phyloP scores from a whole-genome alignment of 805 yeast species.

The Pichia manshurica region DNA sequence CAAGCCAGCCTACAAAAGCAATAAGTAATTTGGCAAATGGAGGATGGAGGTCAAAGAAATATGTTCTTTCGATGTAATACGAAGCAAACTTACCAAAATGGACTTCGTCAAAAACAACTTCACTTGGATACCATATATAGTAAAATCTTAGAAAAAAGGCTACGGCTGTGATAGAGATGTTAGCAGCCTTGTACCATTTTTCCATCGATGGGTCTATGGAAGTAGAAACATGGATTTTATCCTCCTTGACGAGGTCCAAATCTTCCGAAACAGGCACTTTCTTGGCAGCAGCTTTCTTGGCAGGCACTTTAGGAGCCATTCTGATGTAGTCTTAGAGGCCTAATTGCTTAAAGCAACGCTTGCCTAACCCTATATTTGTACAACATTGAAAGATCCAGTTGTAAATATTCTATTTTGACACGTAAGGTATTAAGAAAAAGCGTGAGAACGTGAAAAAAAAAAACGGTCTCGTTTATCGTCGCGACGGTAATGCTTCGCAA shows the following conservation, averaged over 20 bases:
- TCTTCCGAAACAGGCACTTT: not conserved
- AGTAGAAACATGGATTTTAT: not conserved
- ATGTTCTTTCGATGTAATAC: slow-evolving; percentile 81
- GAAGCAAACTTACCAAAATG: slow-evolving; percentile 85
- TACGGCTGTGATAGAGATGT: slow-evolving; percentile 34
- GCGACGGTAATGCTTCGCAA: no score
- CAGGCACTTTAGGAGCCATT: slow-evolving; percentile 21
- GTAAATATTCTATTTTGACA: no score
- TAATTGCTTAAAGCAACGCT: no score
- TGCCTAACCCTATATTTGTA: no score
- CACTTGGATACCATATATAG: slow-evolving; percentile 56
- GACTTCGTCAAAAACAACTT: slow-evolving; percentile 82
- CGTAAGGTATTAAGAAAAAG: no score
- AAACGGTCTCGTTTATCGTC: no score
- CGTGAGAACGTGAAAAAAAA: no score
- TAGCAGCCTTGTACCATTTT: slow-evolving; percentile 30
- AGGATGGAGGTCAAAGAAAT: slow-evolving; percentile 95
- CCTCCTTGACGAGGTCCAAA: not conserved
- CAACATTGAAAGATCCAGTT: no score
- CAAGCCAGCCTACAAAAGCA: slow-evolving; percentile 83
- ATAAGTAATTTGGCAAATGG: slow-evolving; percentile 93
- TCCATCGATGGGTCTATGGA: slow-evolving; percentile 22
- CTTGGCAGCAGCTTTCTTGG: slow-evolving; percentile 4
- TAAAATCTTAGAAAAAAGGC: slow-evolving; percentile 55
- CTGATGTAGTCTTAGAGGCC: no score